phyloP scores from a whole-genome alignment of 768 basidiomycete species.

The Podaxis sp. region DNA sequence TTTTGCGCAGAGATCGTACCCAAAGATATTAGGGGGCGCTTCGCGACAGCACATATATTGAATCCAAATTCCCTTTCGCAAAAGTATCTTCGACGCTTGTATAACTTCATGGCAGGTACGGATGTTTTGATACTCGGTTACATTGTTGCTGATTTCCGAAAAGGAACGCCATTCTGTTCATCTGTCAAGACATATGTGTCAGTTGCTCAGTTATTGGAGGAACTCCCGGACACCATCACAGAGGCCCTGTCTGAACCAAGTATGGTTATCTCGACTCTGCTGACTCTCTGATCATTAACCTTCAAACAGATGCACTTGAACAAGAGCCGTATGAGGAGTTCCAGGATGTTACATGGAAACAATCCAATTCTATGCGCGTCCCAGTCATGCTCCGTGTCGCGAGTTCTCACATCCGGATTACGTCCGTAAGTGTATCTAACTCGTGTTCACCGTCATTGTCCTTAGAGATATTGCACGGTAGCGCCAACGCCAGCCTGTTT shows the following conservation, averaged over 20 bases:
- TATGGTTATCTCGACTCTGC: conserved; percentile 30
- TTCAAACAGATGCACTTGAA: conserved; percentile 55
- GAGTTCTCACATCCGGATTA: conserved; percentile 71
- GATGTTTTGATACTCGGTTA: neutral
- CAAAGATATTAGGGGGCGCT: conserved; percentile 62
- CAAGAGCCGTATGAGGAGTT: conserved; percentile 55
- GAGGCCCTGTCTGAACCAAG: conserved; percentile 54
- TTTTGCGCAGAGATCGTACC: conserved; percentile 77
- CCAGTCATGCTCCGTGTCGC: conserved; percentile 73
- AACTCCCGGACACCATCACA: conserved; percentile 50
- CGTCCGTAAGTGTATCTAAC: conserved; percentile 52
- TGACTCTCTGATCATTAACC: neutral
- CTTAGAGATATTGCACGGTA: conserved; percentile 23
- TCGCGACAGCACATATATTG: conserved; percentile 61
- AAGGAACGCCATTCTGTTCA: conserved; percentile 53
- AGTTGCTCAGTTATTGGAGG: conserved; percentile 55
- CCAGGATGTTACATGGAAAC: conserved; percentile 64
- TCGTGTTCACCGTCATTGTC: neutral
- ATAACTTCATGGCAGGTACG: conserved; percentile 63
- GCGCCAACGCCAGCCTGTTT: conserved; percentile 65
- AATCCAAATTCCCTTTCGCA: conserved; percentile 73
- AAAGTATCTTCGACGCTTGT: conserved; percentile 73
- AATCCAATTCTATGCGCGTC: conserved; percentile 56
- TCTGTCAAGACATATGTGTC: conserved; percentile 64
- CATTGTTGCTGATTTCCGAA: neutral